These are phyloP conservation scores for Leucocoprinus birnbaumii DNA, from an alignment of 768 basidiomycete species.

Conservation along the genomic window DNA sequence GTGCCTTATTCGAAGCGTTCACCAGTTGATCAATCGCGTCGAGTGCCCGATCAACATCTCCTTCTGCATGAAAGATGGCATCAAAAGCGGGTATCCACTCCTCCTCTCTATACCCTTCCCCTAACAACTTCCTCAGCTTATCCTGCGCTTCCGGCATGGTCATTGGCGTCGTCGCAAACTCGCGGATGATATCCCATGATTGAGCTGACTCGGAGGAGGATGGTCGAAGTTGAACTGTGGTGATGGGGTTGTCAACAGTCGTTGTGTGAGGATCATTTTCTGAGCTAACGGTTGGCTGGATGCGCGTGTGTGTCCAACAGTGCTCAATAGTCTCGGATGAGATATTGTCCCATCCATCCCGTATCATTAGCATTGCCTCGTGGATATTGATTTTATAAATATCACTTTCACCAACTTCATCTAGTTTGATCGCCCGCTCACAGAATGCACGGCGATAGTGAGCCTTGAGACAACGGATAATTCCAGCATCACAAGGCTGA, in stretches of 20 bases:
- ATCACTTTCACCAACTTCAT: slow-evolving; percentile 26
- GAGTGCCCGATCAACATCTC: slow-evolving; percentile 6
- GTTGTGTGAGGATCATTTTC: too few species aligned
- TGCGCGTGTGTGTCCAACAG: slow-evolving; percentile 34
- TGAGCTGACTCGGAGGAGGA: too few species aligned
- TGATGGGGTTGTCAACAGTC: too few species aligned
- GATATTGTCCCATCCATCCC: slow-evolving; percentile 28
- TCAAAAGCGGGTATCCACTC: slow-evolving; percentile 12
- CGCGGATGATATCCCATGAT: too few species aligned
- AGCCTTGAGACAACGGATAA: slow-evolving; percentile 34
- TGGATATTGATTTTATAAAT: slow-evolving; percentile 35
- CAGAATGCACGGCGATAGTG: slow-evolving; percentile 26
- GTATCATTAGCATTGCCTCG: slow-evolving; percentile 29
- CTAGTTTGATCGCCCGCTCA: slow-evolving; percentile 22
- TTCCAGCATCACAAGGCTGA: slow-evolving; percentile 33
- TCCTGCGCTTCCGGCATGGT: neutral
- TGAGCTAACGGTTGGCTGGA: slow-evolving; percentile 12
- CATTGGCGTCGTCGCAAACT: too few species aligned
- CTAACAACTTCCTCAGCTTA: slow-evolving; percentile 1
- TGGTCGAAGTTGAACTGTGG: too few species aligned
- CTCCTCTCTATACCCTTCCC: slow-evolving; percentile 3
- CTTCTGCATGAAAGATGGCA: slow-evolving; percentile 16
- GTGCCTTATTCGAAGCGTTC: too few species aligned
- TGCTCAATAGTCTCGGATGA: slow-evolving; percentile 25
- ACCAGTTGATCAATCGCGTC: too few species aligned